Base-by-base conservation (phyloP, 768 basidiomycete genomes). In the Phlebiopsis gigantea region DNA sequence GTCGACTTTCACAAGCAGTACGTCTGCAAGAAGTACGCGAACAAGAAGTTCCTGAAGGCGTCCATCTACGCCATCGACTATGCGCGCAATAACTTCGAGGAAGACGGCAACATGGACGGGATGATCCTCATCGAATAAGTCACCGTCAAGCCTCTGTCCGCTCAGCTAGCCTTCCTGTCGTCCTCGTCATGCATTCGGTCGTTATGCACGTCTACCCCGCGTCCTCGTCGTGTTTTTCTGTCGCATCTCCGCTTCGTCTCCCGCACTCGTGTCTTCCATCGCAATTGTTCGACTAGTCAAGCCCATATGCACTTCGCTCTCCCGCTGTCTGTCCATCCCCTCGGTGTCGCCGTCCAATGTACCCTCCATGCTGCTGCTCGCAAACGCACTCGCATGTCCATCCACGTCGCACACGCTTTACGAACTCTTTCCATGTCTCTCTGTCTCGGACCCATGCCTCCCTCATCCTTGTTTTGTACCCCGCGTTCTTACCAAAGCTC, bases 1-100 rank as follows among this genome's bases (percentile, higher is more conserved):
- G 73, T 81, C 6, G 83, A 84, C 62, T 98, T 98, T 71, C 77
- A 83, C n/a, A 77, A 82, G 49, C 83, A 87, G 63, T 93, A 93
- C 72, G 87, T 94, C 39, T 95, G 84, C 83, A 89, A 89, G 78
- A 98, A 99, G 77, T 99, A 98, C 72, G 85, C 93, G 45, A 83
- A 90, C 79, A 97, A 95, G 85, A 95, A 93, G 73, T 98, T 97
- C 82, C 84, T 98, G 69, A 93, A 96, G 72, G 96, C 89, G 28
- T 86, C 88, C 19, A 70, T 81, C 39, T 91, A 84, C 66, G 89
- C 89, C 43, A 78, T 88, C 66, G 80, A 87, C 55, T 89, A 86
- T 86, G 87, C 88, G 44, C 81, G 75, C 63, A 72, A 69, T 41
- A 77, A 83, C 67, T 62, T 74, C 63, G 69, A 65, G 51, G 75